Evolutionary conservation across 2,329 filamentous ascomycete species (phyloP).

Genomic region (Zelopaecilomyces penicillatus): DNA sequence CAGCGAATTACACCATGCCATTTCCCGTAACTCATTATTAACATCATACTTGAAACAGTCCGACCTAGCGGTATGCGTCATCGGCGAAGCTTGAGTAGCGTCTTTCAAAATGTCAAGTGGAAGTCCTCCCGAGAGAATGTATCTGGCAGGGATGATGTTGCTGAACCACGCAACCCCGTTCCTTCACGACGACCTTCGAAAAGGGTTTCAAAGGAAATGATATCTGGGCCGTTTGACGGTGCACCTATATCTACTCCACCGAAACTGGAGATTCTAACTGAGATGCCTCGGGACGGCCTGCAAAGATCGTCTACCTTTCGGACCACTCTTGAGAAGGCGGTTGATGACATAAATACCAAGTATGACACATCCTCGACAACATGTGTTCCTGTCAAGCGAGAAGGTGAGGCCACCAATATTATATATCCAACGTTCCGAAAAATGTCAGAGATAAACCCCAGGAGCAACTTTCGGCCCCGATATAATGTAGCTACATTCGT

Average conservation of each 20-base stretch:
- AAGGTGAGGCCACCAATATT: neutral
- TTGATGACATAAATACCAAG: slow-evolving; percentile 20
- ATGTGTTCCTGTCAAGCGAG: neutral
- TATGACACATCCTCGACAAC: slow-evolving; percentile 12
- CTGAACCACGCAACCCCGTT: neutral
- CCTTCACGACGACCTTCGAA: neutral
- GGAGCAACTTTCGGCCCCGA: slow-evolving; percentile 9
- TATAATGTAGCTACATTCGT: no score
- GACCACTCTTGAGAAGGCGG: slow-evolving; percentile 21
- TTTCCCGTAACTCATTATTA: neutral
- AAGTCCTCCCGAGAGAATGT: slow-evolving; percentile 19
- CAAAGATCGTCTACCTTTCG: slow-evolving; percentile 21
- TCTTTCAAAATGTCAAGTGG: slow-evolving; percentile 20
- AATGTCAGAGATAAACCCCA: neutral
- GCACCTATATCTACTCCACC: slow-evolving; percentile 13
- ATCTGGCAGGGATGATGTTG: slow-evolving; percentile 4
- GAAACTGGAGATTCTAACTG: slow-evolving; percentile 20
- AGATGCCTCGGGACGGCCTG: slow-evolving; percentile 15
- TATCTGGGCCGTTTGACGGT: neutral
- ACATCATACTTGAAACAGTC: neutral
- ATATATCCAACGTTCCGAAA: no score
- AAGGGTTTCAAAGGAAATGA: slow-evolving; percentile 1
- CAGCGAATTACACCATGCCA: neutral
- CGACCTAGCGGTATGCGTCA: slow-evolving; percentile 9
- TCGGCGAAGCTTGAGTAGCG: slow-evolving; percentile 21